Evolutionary conservation across 306 rosid genomes (phyloP), one percentile per base, ranked within the genome.

Genomic region (Alnus glutinosa): DNA sequence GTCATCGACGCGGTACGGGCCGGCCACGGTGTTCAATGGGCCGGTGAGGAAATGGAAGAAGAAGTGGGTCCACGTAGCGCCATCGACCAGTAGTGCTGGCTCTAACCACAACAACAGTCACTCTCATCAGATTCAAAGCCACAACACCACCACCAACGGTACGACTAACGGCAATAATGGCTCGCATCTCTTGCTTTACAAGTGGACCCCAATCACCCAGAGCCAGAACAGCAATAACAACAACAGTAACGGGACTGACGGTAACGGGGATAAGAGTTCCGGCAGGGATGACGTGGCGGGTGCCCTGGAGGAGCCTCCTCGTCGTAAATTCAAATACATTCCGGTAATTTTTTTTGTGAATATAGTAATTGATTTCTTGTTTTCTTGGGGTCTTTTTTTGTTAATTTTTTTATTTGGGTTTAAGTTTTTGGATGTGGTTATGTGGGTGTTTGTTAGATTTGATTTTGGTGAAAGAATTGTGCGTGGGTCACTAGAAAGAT

Each of bases 41-140:
- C 97, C 99, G 80, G 99, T 95, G 13, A 81, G 99, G 90, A 93
- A 79, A 89, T 95, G 99, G 99, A 95, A 90, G 98, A 95, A 90
- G 99, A 93, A 89, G 78, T 95, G 99, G 99, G 88, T 95, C 86
- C 97, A 90, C 87, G 92, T 91, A 6, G 71, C 97, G 2, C 85
- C 97, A 1, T 85, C 98, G n/a, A 14, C 71, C 0, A 23, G 72
- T 42, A 16, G 86, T 52, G 77, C 85, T 73, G 75, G 85, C 42
- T 66, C 89, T 1, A 34, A 79, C 70, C 48, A 81, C 75, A 76
- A 78, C 84, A 34, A 44, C 83, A 50, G 54, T 80, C 83, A 77
- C 77, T 57, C 80, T 52, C 80, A 79, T 46, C 86, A 87, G 70
- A 49, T 73, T 73, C 85, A 77, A 59, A 59, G 18, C 76, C 84